phyloP scores from a whole-genome alignment of 2,329 filamentous ascomycete species.

The Penicillium capsulatum region DNA sequence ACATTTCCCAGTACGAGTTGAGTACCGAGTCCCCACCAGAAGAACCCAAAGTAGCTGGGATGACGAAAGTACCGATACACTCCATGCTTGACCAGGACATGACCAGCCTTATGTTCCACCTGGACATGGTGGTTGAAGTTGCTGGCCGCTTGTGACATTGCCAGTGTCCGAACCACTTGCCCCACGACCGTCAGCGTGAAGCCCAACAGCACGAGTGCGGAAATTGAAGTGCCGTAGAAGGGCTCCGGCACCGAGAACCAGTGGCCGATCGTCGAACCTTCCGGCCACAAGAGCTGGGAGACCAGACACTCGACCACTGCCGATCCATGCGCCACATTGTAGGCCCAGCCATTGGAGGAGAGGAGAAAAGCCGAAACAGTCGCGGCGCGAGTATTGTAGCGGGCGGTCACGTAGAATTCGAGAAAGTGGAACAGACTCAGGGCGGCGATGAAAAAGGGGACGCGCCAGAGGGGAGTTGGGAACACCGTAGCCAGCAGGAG shows the following conservation, averaged over 20 bases:
- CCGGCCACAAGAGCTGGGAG: slow-evolving; percentile 25
- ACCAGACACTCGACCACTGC: slow-evolving; percentile 68
- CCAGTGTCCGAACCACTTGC: slow-evolving; percentile 70
- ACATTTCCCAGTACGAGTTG: slow-evolving; percentile 85
- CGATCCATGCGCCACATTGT: slow-evolving; percentile 74
- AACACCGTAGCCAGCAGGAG: slow-evolving; percentile 26
- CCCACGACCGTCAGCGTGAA: slow-evolving; percentile 63
- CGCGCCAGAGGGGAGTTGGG: slow-evolving; percentile 51
- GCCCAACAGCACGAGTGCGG: slow-evolving; percentile 50
- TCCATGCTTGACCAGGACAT: slow-evolving; percentile 77
- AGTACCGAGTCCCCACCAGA: slow-evolving; percentile 96
- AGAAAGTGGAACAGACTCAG: slow-evolving; percentile 89
- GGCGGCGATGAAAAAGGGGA: slow-evolving; percentile 51
- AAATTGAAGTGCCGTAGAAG: slow-evolving; percentile 25
- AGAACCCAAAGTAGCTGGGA: slow-evolving; percentile 96
- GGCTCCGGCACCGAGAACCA: slow-evolving; percentile 45
- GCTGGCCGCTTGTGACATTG: slow-evolving; percentile 82
- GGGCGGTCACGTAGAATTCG: slow-evolving; percentile 87
- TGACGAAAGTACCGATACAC: slow-evolving; percentile 75
- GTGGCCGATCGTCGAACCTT: slow-evolving; percentile 24
- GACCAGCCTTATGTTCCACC: slow-evolving; percentile 61
- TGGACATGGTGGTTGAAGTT: slow-evolving; percentile 92
- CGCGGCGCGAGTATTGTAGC: slow-evolving; percentile 72
- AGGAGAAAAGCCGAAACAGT: slow-evolving; percentile 75
- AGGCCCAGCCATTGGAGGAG: slow-evolving; percentile 75